phyloP scores from a whole-genome alignment of 495 filamentous ascomycete species.

The Penicillium pulvis region DNA sequence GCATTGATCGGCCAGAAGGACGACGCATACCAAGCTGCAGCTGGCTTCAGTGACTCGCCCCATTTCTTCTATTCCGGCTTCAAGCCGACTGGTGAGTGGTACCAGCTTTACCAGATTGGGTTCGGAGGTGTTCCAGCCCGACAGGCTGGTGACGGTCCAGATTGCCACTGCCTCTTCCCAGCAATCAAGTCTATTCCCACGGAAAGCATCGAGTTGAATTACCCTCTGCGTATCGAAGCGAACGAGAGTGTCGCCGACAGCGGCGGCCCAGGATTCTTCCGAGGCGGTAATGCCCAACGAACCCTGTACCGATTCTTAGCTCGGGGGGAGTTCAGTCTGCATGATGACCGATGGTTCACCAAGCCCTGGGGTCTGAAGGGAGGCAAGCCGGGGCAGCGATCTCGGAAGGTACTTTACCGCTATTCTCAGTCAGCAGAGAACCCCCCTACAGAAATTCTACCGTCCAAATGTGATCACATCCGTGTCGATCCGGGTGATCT shows the following conservation, averaged over 20 bases:
- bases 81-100: constrained; percentile 52
- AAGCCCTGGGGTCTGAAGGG: constrained; percentile 54
- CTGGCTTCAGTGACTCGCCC: constrained; percentile 52
- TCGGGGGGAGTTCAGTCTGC: constrained; percentile 49
- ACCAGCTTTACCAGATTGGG: constrained; percentile 54
- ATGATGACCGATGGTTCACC: constrained; percentile 55
- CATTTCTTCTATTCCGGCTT: constrained; percentile 56
- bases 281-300: constrained; percentile 52
- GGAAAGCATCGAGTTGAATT: constrained; percentile 53
- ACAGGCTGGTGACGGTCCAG: constrained; percentile 50
- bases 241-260: constrained; percentile 53
- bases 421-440: constrained; percentile 34
- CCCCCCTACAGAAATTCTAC: constrained; percentile 32
- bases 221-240: constrained; percentile 50
- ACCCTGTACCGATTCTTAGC: constrained; percentile 50
- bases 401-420: constrained; percentile 44
- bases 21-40: constrained; percentile 48
- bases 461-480: constrained; percentile 52
- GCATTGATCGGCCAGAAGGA: constrained; percentile 52
- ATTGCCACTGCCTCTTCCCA: constrained; percentile 55
- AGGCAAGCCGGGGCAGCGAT: constrained; percentile 46
- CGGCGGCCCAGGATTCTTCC: constrained; percentile 48
- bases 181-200: constrained; percentile 55
- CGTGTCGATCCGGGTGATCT: constrained; percentile 49
- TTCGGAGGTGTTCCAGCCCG: constrained; percentile 54